Base-by-base conservation (phyloP, 352 stramenopile species). In the Thraustochytrium sp. region DNA sequence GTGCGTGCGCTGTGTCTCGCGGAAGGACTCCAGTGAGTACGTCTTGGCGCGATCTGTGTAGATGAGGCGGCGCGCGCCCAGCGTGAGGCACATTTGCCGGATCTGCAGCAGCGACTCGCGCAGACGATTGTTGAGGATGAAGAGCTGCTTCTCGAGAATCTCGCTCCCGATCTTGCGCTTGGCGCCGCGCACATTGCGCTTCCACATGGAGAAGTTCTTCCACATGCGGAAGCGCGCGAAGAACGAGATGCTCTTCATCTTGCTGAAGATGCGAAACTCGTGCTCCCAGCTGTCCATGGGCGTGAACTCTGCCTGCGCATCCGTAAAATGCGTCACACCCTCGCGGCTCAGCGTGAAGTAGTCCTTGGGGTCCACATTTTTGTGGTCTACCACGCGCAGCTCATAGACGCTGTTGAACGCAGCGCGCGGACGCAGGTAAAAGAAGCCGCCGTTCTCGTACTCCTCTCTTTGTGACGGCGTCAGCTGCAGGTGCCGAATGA, bases 161-260 rank as follows among this genome's bases (percentile, higher is more conserved):
- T 93, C 91, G 78, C 92, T 94, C 34, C 93, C 93, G 54, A 93
- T 90, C 21, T 89, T 86, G 82, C 94, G 96, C 87, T 98, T 98
- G 82, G 86, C 89, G 0, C 89, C 84, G 11, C 92, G 93, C 48
- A 98, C 90, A 11, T 89, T 91, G 64, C 91, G 89, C 82, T 95
- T 96, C 94, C 94, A 98, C 61, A 96, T 92, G 36, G 92, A 94
- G 82, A 95, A 98, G 78, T 92, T 96, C 86, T 98, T 98, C 94
- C 94, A 98, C 48, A 90, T 84, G 77, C 92, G 92, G 89, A 97
- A 97, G 77, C 92, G 91, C 61, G 93, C 88, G 76, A 97, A 97
- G 86, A 97, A 97, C 37, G 37, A 80, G n/a, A 91, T 87, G 34
- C 85, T 77, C 72, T 94, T 87, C 88, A 98, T 96, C 61, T 92